Evolutionary conservation across 192 early-diverging fungal species (phyloP), one percentile per base, ranked within the genome.

Genomic region (Geosiphon pyriformis): DNA sequence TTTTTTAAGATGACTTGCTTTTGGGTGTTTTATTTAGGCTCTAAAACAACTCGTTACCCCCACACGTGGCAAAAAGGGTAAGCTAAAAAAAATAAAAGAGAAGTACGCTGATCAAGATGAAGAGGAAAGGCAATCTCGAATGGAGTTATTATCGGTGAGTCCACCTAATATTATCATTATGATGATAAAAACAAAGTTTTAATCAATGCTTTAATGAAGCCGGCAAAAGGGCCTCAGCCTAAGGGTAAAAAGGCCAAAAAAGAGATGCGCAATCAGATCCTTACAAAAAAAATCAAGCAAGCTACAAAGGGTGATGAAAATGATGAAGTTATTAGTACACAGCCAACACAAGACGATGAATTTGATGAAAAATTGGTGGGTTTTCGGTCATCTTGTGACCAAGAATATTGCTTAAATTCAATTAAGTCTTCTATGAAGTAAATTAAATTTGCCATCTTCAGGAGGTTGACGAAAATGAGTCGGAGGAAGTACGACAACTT

Each of bases 81-180:
- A 97, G 76, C 67, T 85, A 31, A 91, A 91, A 81, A 97, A 96
- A 77, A 83, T 92, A 25, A 95, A 95, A 74, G 87, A 86, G 32
- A 96, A 95, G 74, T 98, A 98, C 74, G 89, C 81, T 3, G 95
- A 98, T 72, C 91, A 93, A 74, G 94, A 95, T 61, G 95, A 98
- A 33, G 93, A 95, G 52, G 96, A 98, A 59, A 82, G 87, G 27
- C 79, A 88, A 65, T 69, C 93, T 32, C 85, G 90, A 58, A 85
- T 94, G 84, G 82, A 90, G 23, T 65, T 98, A 17, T 73, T 96
- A 31, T 91, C 86, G 7, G 83, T 86, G 72, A 78, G 80, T 68
- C 18, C 15, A 27, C 7, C 32, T 50, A 20, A 51, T 27, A 6
- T 27, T 27, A 23, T 7, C 22, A 20, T 51, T n/a, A n/a, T n/a